Evolutionary conservation across 2,329 filamentous ascomycete genomes (phyloP).

Genomic region (Trichoderma citrinoviride): DNA sequence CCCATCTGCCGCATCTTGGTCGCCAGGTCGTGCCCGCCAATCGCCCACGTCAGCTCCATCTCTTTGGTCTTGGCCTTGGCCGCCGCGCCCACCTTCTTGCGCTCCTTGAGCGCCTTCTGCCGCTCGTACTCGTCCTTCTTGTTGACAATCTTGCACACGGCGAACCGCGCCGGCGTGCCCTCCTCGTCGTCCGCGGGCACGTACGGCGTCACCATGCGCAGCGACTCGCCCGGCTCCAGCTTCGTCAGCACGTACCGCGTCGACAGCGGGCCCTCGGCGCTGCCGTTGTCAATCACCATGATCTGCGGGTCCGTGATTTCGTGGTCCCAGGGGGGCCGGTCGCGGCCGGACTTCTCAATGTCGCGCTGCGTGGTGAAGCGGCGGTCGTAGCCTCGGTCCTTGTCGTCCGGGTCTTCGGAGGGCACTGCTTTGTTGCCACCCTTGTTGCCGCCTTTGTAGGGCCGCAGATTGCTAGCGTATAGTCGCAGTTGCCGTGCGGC

Average conservation of each 20-base stretch:
- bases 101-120: conserved; percentile 43
- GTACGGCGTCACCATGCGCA: conserved; percentile 44
- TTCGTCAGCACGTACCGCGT: conserved; percentile 42
- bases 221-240: conserved; percentile 38
- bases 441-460: conserved; percentile 13
- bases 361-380: conserved; percentile 38
- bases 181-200: conserved; percentile 32
- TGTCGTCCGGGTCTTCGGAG: conserved; percentile 14
- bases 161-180: conserved; percentile 34
- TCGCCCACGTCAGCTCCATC: conserved; percentile 89
- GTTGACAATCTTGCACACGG: conserved; percentile 70
- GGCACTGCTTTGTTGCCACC: background rate
- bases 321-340: conserved; percentile 43
- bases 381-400: conserved; percentile 32
- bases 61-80: conserved; percentile 59
- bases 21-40: conserved; percentile 70
- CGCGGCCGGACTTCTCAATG: conserved; percentile 36
- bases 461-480: background rate
- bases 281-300: conserved; percentile 43
- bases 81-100: conserved; percentile 43
- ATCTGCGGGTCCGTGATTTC: conserved; percentile 44
- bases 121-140: conserved; percentile 50
- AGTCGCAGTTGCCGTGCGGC: conserved; percentile 6
- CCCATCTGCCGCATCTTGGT: conserved; percentile 66
- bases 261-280: conserved; percentile 39